A percentile compares a stretch with the other conserved stretches of the same genome.
These are phyloP conservation scores for Aspergillus ochraceoroseus DNA, from an alignment of 2,329 filamentous ascomycete species.

Conservation along the genomic window DNA sequence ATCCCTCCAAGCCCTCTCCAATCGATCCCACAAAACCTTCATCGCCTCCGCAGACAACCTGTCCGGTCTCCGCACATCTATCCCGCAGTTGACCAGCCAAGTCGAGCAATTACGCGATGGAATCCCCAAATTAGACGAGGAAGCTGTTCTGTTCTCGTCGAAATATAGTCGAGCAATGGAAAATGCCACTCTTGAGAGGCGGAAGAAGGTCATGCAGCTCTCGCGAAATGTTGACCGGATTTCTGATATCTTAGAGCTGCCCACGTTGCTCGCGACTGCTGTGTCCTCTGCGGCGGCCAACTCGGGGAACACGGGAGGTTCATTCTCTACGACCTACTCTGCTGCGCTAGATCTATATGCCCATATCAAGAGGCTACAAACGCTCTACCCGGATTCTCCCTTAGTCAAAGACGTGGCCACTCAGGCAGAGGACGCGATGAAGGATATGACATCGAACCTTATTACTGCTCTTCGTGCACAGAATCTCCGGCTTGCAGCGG, in stretches of 20 bases:
- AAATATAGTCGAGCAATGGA: conserved; percentile 72
- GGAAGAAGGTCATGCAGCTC: conserved; percentile 75
- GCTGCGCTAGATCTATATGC: conserved; percentile 85
- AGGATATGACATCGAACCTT: conserved; percentile 79
- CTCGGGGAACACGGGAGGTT: conserved; percentile 40
- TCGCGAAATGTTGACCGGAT: conserved; percentile 83
- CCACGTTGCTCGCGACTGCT: conserved; percentile 75
- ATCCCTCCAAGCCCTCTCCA: conserved; percentile 80
- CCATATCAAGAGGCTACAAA: conserved; percentile 83
- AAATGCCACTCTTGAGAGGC: conserved; percentile 63
- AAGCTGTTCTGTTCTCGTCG: conserved; percentile 73
- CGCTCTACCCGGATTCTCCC: conserved; percentile 72
- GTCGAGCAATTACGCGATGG: conserved; percentile 63
- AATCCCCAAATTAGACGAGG: conserved; percentile 73
- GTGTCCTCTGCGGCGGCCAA: conserved; percentile 44
- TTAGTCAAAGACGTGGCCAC: conserved; percentile 66
- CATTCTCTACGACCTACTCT: conserved; percentile 67
- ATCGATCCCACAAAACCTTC: conserved; percentile 79
- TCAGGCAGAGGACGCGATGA: conserved; percentile 83
- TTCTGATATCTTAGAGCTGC: conserved; percentile 85
- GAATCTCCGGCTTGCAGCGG: conserved; percentile 78
- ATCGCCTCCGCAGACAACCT: conserved; percentile 76
- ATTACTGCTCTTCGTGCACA: conserved; percentile 71
- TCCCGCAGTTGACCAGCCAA: conserved; percentile 65
- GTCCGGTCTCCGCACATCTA: conserved; percentile 62